phyloP scores from a whole-genome alignment of 140 eudicot genomes.

The Bidens hawaiensis region DNA sequence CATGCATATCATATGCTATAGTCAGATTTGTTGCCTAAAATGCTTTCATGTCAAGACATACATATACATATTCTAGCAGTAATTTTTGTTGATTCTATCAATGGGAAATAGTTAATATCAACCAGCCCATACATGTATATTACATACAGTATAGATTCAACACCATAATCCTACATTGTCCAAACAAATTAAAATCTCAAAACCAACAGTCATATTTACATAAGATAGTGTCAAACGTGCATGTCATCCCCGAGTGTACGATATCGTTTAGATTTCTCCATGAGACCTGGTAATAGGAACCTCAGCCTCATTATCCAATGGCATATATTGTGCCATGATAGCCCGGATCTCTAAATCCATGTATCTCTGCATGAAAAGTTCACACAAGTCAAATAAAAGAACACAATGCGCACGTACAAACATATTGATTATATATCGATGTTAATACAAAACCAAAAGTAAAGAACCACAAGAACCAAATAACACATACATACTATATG shows the following conservation, averaged over 20 bases:
- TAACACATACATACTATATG: too few species aligned
- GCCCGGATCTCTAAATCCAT: slow-evolving; percentile 95
- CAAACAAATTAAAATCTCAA: background rate
- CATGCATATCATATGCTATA: too few species aligned
- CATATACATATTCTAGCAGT: background rate
- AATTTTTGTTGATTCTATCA: background rate
- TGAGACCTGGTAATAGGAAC: slow-evolving; percentile 39
- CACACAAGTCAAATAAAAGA: too few species aligned
- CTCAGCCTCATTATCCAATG: slow-evolving; percentile 70
- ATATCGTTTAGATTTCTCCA: slow-evolving; percentile 35
- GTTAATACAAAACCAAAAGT: too few species aligned
- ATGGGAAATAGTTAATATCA: background rate
- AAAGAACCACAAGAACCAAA: too few species aligned
- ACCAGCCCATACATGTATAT: background rate
- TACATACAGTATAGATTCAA: background rate
- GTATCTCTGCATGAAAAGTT: slow-evolving; percentile 54
- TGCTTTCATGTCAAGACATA: background rate
- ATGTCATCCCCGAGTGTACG: background rate
- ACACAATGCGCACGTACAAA: too few species aligned
- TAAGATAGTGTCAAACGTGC: background rate
- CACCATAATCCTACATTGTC: background rate
- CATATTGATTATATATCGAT: too few species aligned
- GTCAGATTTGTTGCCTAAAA: too few species aligned
- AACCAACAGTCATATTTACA: background rate
- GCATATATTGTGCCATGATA: slow-evolving; percentile 97